Conservation (phyloP, 2,329 filamentous ascomycete species). For the Ascochyta fabae region DNA sequence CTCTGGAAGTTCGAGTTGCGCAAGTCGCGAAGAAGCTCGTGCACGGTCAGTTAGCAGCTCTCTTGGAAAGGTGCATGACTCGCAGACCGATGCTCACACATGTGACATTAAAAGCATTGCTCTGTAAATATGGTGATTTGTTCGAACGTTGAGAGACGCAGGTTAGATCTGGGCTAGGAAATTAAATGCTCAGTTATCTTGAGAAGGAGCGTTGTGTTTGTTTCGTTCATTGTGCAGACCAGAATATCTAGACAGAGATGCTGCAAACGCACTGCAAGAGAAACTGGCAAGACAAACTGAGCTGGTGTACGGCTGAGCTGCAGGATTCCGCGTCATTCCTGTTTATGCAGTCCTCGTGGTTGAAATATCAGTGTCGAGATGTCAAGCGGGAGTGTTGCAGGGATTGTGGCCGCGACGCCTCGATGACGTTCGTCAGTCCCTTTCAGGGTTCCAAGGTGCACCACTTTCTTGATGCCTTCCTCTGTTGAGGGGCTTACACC, state of each 20-base stretch:
- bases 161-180: no score
- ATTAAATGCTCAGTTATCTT: no score
- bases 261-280: not conserved
- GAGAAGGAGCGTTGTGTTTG: no score
- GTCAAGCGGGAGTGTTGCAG: constrained; percentile 28
- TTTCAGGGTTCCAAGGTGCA: constrained; percentile 25
- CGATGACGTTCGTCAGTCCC: constrained; percentile 38
- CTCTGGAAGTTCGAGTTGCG: constrained; percentile 12
- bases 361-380: constrained; percentile 2
- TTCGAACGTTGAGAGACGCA: not conserved
- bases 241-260: no score
- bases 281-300: not conserved
- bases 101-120: not conserved
- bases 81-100: not conserved
- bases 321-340: not conserved
- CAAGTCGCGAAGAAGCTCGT: constrained; percentile 11
- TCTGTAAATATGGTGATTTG: not conserved
- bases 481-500: constrained; percentile 19
- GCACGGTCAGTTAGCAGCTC: constrained; percentile 8
- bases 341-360: constrained; percentile 7
- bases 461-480: constrained; percentile 36
- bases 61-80: constrained; percentile 4
- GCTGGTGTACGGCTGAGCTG: not conserved
- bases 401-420: constrained; percentile 27
- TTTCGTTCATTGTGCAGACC: no score